Evolutionary conservation across 176 grass and related monocot species (phyloP).

Genomic region (Phoenix roebelenii): DNA sequence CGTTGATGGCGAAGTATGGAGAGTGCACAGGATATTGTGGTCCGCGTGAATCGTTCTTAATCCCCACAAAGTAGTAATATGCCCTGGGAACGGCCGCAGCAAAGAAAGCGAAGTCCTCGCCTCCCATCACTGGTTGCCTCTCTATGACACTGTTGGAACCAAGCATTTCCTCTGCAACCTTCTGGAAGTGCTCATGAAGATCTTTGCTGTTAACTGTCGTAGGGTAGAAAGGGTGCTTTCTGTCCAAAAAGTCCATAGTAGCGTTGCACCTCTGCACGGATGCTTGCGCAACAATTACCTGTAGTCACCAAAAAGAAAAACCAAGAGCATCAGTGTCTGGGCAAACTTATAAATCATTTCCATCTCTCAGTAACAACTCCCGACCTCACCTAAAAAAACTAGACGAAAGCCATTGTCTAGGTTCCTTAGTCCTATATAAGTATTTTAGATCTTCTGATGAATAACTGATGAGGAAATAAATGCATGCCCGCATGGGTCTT

Average conservation of each 20-base stretch:
- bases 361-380: no score
- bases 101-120: slow-evolving; percentile 80
- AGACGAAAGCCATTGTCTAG: no score
- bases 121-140: slow-evolving; percentile 53
- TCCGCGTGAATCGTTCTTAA: slow-evolving; percentile 30
- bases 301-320: background rate
- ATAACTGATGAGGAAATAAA: no score
- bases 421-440: no score
- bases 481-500: no score
- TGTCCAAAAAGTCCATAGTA: slow-evolving; percentile 43
- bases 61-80: slow-evolving; percentile 81
- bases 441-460: no score
- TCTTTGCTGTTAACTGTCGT: slow-evolving; percentile 47
- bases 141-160: slow-evolving; percentile 57
- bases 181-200: slow-evolving; percentile 57
- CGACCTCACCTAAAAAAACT: no score
- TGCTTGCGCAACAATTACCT: slow-evolving; percentile 90
- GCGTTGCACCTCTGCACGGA: slow-evolving; percentile 85
- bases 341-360: background rate
- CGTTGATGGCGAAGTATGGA: slow-evolving; percentile 69
- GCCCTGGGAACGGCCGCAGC: slow-evolving; percentile 38
- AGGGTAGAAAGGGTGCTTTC: slow-evolving; percentile 52
- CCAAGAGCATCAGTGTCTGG: background rate
- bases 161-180: slow-evolving; percentile 45
- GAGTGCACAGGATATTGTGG: slow-evolving; percentile 31